Evolutionary conservation across 106 monocot genomes (phyloP), one percentile per base, ranked within the genome.

Genomic region (Dendrobium officinale): DNA sequence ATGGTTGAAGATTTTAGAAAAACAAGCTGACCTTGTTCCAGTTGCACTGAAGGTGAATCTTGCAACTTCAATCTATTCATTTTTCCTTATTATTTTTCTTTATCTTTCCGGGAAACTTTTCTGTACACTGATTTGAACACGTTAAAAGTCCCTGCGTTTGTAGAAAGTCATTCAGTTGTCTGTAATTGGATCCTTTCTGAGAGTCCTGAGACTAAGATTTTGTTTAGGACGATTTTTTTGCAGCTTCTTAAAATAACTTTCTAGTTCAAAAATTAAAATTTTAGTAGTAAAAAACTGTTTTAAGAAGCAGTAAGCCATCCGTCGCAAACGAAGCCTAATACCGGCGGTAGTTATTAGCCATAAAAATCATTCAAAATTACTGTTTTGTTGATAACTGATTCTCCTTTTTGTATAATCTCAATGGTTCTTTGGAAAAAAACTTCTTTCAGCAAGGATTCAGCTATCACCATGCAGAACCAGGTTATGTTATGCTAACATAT

Each of bases 391-490:
- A 5, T 19, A 18, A 19, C 18, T 20, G 17, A 58, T 58, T 17
- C 58, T 18, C 20, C 58, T n/a, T 20, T 5, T 19, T 58, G 5
- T n/a, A 58, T 58, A 19, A 19, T 4, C 6, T 58, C 5, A 58
- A 3, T 58, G 17, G 18, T 58, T 58, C 3, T 58, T 8, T 16
- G 18, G 9, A 17, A 58, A 37, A 37, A 19, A 58, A 58, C 5
- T n/a, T 58, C 17, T 76, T 29, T 74, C 84, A 96, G 96, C 89
- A 88, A 77, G 96, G 96, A 47, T 96, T 91, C 79, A 79, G 75
- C 56, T 93, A 87, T 79, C 93, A 96, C 79, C 96, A 96, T 80
- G 93, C 96, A 61, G 93, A 93, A 55, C 85, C 85, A 80, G 93
- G 88, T 18, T 91, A 93, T 77, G 89, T 96, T 7, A 82, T 96